Evolutionary conservation across 192 early-diverging fungal species (phyloP).

Genomic region (Spizellomyces punctatus): DNA sequence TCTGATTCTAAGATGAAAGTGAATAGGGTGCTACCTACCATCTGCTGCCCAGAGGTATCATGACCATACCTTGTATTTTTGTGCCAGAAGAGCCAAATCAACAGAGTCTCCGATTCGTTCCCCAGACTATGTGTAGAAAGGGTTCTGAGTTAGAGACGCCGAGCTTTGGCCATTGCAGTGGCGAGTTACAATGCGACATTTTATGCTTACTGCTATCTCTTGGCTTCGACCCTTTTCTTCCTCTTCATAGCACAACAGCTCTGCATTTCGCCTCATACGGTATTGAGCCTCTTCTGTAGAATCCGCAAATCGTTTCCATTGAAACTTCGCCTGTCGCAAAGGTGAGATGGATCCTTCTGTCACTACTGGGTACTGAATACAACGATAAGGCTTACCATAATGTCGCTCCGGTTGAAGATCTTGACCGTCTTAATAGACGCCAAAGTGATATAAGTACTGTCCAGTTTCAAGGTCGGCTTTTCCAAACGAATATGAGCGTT

Average conservation of each 20-base stretch:
- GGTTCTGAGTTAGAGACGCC: too few relatives aligned
- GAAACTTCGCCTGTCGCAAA: slow-evolving; percentile 44
- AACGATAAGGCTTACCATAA: slow-evolving; percentile 38
- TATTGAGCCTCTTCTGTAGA: slow-evolving; percentile 48
- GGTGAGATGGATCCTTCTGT: background rate
- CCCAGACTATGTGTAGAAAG: slow-evolving; percentile 11
- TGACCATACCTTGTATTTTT: background rate
- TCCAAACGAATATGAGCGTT: slow-evolving; percentile 59
- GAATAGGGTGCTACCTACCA: too few relatives aligned
- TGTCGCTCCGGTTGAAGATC: slow-evolving; percentile 53
- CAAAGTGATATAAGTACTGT: slow-evolving; percentile 58
- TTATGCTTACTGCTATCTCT: too few relatives aligned
- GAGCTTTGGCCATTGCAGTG: too few relatives aligned
- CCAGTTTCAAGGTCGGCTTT: slow-evolving; percentile 45
- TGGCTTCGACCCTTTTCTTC: slow-evolving; percentile 27
- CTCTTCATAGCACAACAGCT: slow-evolving; percentile 33
- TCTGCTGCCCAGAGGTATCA: too few relatives aligned
- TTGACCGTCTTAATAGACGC: slow-evolving; percentile 45
- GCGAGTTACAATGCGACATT: too few relatives aligned
- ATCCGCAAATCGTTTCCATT: slow-evolving; percentile 58
- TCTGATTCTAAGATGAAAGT: slow-evolving; percentile 37
- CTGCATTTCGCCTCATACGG: slow-evolving; percentile 23
- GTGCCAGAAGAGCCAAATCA: slow-evolving; percentile 36
- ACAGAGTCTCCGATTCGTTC: background rate
- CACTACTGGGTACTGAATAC: background rate